These are phyloP conservation scores for Skeletonema grethae DNA, from an alignment of 108 stramenopile species.

Conservation along the genomic window DNA sequence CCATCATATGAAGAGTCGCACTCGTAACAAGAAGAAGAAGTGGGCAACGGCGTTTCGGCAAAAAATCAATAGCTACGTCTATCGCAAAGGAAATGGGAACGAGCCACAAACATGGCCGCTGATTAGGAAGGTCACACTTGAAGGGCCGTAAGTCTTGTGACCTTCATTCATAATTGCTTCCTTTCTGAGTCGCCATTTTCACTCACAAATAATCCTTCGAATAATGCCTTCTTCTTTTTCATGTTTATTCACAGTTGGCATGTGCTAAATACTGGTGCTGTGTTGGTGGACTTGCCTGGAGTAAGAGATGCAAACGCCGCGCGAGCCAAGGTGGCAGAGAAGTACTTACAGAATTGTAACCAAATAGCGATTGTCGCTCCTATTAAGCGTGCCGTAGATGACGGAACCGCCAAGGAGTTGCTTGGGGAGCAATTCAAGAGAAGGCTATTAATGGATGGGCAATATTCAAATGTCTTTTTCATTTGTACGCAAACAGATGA, in stretches of 20 bases:
- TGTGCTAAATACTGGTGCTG: slow-evolving; percentile 27
- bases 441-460: slow-evolving; percentile 58
- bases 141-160: slow-evolving; percentile 37
- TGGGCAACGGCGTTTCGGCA: slow-evolving; percentile 35
- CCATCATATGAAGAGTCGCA: slow-evolving; percentile 22
- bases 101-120: slow-evolving; percentile 55
- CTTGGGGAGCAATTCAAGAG: slow-evolving; percentile 57
- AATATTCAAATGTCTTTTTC: slow-evolving; percentile 52
- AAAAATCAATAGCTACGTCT: slow-evolving; percentile 50
- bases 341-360: slow-evolving; percentile 48
- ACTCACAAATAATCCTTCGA: not conserved
- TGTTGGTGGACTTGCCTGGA: slow-evolving; percentile 34
- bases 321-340: slow-evolving; percentile 50
- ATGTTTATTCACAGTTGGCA: slow-evolving; percentile 1
- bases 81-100: slow-evolving; percentile 49
- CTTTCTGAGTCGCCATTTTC: not conserved
- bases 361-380: slow-evolving; percentile 52
- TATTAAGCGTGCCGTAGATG: slow-evolving; percentile 54
- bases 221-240: not conserved
- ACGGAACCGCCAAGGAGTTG: slow-evolving; percentile 55
- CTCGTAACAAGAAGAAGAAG: slow-evolving; percentile 21
- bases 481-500: slow-evolving; percentile 63
- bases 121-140: slow-evolving; percentile 44
- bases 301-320: slow-evolving; percentile 51
- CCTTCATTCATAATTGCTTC: not conserved